A percentile compares a stretch with the other conserved stretches of the same genome.
phyloP scores from a whole-genome alignment of 768 basidiomycete species.

The Psilocybe cubensis region DNA sequence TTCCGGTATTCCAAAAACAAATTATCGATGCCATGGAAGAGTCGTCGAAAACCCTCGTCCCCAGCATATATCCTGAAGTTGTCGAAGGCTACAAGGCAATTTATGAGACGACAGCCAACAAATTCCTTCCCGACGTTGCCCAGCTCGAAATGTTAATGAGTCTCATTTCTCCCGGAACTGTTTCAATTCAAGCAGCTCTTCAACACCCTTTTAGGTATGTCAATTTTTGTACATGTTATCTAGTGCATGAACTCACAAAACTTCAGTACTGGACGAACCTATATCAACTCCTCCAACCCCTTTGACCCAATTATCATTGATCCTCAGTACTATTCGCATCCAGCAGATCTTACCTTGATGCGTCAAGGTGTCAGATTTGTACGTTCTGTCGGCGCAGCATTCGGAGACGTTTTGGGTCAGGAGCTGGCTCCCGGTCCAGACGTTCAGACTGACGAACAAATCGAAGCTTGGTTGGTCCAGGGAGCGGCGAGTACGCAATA shows the following conservation, averaged over 20 bases:
- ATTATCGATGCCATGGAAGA: constrained; percentile 14
- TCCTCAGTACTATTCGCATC: constrained; percentile 65
- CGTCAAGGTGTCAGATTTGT: constrained; percentile 67
- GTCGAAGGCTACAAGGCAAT: constrained; percentile 59
- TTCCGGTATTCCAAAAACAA: constrained; percentile 19
- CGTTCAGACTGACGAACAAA: constrained; percentile 56
- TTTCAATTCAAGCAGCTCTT: constrained; percentile 66
- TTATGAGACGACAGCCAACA: constrained; percentile 46
- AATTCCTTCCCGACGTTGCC: constrained; percentile 45
- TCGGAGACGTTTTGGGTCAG: constrained; percentile 39
- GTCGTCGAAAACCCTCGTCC: constrained; percentile 36
- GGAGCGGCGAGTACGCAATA: constrained; percentile 51
- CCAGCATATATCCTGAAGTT: constrained; percentile 46
- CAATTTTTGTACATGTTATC: neutral
- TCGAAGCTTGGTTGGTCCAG: constrained; percentile 53
- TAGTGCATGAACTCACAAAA: neutral
- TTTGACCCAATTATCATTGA: constrained; percentile 68
- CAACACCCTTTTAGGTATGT: constrained; percentile 62
- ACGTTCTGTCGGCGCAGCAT: constrained; percentile 57
- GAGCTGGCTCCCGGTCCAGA: constrained; percentile 30
- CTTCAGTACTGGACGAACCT: constrained; percentile 34
- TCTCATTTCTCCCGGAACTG: constrained; percentile 36
- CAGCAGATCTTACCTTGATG: constrained; percentile 50
- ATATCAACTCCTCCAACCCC: constrained; percentile 59
- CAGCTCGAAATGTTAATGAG: constrained; percentile 60